A percentile compares a stretch with the other conserved stretches of the same genome.
Conservation (phyloP, 2,329 filamentous ascomycete species). For the Talaromyces funiculosus region DNA sequence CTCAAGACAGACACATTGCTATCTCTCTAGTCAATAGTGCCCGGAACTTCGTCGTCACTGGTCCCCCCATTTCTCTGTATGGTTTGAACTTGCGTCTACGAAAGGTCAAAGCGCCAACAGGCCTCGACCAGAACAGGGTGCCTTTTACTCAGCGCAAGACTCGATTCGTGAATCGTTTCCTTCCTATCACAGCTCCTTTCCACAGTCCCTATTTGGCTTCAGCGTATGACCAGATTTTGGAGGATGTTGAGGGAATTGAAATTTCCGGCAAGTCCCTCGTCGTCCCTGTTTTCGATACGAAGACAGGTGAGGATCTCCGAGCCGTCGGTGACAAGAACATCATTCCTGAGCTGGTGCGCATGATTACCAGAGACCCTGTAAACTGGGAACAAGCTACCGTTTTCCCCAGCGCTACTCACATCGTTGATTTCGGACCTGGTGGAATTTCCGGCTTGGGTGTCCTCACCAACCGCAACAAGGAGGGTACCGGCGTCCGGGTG, state of each 20-base stretch:
- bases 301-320: slow-evolving; percentile 79
- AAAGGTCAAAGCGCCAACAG: slow-evolving; percentile 97
- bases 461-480: slow-evolving; percentile 97
- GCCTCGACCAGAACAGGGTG: slow-evolving; percentile 88
- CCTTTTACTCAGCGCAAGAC: slow-evolving; percentile 95
- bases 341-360: slow-evolving; percentile 76
- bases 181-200: slow-evolving; percentile 96
- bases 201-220: slow-evolving; percentile 89
- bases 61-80: slow-evolving; percentile 90
- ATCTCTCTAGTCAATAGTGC: slow-evolving; percentile 97
- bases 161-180: slow-evolving; percentile 92
- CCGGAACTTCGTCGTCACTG: slow-evolving; percentile 93
- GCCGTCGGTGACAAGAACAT: slow-evolving; percentile 67
- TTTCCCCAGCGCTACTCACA: slow-evolving; percentile 86
- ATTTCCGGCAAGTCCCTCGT: slow-evolving; percentile 69
- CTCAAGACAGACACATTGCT: slow-evolving; percentile 83
- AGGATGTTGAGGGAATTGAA: slow-evolving; percentile 76
- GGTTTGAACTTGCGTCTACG: slow-evolving; percentile 91
- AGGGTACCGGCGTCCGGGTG: slow-evolving; percentile 93
- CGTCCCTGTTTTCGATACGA: slow-evolving; percentile 85
- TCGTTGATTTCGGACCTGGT: slow-evolving; percentile 93
- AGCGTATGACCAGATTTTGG: slow-evolving; percentile 74
- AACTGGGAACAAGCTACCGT: slow-evolving; percentile 94
- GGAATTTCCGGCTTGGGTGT: slow-evolving; percentile 95
- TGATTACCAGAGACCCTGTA: slow-evolving; percentile 91